Conservation (phyloP, 2,329 filamentous ascomycete species). For the Fusarium tjaetaba region DNA sequence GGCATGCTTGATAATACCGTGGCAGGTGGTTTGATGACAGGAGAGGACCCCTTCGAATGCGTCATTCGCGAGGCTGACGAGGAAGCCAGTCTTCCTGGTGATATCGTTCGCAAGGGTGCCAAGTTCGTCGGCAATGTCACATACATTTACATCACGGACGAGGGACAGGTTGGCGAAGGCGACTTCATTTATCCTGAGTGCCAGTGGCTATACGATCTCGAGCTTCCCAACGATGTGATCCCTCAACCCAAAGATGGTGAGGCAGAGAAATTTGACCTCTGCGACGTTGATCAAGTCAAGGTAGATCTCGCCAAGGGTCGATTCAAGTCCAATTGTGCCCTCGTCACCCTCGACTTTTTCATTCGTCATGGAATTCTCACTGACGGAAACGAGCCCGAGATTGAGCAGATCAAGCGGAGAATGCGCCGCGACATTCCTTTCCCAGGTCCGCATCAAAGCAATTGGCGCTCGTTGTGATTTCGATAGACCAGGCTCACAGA, state of each 20-base stretch:
- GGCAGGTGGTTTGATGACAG: constrained; percentile 80
- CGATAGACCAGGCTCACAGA: not conserved
- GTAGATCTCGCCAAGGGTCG: constrained; percentile 74
- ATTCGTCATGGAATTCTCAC: constrained; percentile 85
- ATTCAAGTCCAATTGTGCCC: constrained; percentile 93
- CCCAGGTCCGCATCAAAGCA: constrained; percentile 69
- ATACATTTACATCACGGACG: constrained; percentile 84
- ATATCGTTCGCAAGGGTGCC: constrained; percentile 70
- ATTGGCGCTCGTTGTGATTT: constrained; percentile 42
- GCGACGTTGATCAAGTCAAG: constrained; percentile 79
- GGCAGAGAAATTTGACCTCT: constrained; percentile 84
- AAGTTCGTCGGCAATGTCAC: constrained; percentile 76
- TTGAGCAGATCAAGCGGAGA: constrained; percentile 77
- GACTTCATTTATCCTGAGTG: constrained; percentile 89
- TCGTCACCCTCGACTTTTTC: constrained; percentile 90
- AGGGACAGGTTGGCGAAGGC: constrained; percentile 80
- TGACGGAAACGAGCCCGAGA: constrained; percentile 79
- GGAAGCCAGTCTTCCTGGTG: constrained; percentile 82
- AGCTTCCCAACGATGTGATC: constrained; percentile 73
- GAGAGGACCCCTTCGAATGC: constrained; percentile 82
- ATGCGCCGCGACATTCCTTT: constrained; percentile 85
- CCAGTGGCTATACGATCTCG: constrained; percentile 91
- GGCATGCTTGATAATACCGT: constrained; percentile 97
- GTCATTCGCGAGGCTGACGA: constrained; percentile 87
- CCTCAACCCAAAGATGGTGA: constrained; percentile 87